A percentile compares a stretch with the other conserved stretches of the same genome.
Evolutionary conservation across 2,329 filamentous ascomycete genomes (phyloP).

Genomic region (Remersonia thermophila): DNA sequence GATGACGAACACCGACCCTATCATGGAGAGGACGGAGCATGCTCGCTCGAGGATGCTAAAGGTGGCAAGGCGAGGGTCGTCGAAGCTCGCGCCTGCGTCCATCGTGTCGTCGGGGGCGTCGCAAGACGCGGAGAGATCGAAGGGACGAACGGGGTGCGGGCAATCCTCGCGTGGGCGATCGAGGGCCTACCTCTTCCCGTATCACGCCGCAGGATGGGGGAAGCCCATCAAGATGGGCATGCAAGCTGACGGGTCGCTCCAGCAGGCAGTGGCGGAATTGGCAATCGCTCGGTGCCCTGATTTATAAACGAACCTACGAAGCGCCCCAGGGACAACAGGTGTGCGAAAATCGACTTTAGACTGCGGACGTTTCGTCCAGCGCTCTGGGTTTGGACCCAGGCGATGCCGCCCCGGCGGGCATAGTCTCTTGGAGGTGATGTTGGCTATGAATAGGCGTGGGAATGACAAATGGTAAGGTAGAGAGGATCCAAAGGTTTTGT

Average conservation of each 20-base stretch:
- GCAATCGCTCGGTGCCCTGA: too few species aligned
- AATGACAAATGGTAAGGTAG: too few species aligned
- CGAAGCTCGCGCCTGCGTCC: slow-evolving; percentile 3
- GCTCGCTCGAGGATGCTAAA: slow-evolving; percentile 54
- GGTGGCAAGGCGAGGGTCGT: slow-evolving; percentile 20
- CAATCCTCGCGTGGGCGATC: too few species aligned
- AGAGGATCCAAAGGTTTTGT: too few species aligned
- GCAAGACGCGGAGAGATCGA: background rate
- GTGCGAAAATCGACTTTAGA: background rate
- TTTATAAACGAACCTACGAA: too few species aligned
- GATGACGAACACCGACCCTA: slow-evolving; percentile 61
- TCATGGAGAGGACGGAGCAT: slow-evolving; percentile 57
- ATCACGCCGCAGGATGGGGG: too few species aligned
- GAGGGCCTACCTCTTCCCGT: too few species aligned
- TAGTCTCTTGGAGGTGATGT: background rate
- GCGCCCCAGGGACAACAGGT: too few species aligned
- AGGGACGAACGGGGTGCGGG: background rate
- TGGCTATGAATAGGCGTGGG: too few species aligned
- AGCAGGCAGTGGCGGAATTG: too few species aligned
- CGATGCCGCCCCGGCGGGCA: slow-evolving; percentile 3
- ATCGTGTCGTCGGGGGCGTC: slow-evolving; percentile 7
- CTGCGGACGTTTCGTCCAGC: slow-evolving; percentile 1
- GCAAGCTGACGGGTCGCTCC: too few species aligned
- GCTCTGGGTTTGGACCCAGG: slow-evolving; percentile 1
- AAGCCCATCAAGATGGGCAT: too few species aligned